Base-by-base conservation (phyloP, 208 protist genomes). In the Trypanosoma theileri region DNA sequence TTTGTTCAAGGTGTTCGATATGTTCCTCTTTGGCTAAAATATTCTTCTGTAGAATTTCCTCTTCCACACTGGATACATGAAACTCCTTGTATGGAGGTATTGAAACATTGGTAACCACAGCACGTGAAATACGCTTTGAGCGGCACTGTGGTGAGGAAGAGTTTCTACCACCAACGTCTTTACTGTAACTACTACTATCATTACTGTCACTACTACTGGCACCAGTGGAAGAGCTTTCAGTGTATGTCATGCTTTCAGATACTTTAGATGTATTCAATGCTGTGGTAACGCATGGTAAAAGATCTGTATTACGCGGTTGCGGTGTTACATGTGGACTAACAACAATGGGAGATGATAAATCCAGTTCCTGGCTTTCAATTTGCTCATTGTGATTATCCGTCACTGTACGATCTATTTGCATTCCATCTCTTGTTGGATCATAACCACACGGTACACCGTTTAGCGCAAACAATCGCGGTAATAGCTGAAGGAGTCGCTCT, bases 391-490 rank as follows among this genome's bases (percentile, higher is more conserved):
- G 3, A 21, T 17, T 22, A 0, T 4, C 31, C 21, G 21, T n/a
- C 31, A 66, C 12, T 45, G 56, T 40, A 74, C 56, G 48, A 66
- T 31, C 3, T 16, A 19, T 59, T 26, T 9, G 53, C n/a, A 19
- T 66, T 45, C 68, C 44, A 28, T 69, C 63, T 40, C 55, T 70
- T 22, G 82, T 69, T 4, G 80, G 82, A 64, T 92, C 77, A 4
- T 79, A 73, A 41, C 81, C 83, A 55, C 81, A 87, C n/a, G 79
- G 59, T 13, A 79, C 55, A 14, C 86, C 83, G 63, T 92, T 85
- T 14, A 92, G 73, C n/a, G 78, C 69, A 24, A 71, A 57, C 16
- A 92, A 67, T 31, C 56, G 59, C 12, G 73, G 70, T 28, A 88
- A 84, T 40, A 54, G 77, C 22, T 51, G 35, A 26, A 91, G 64